Percentiles rank a stretch among this genome's conserved stretches.
Evolutionary conservation across 139 green algal genomes (phyloP).

Genomic region (Pleodorina starrii): DNA sequence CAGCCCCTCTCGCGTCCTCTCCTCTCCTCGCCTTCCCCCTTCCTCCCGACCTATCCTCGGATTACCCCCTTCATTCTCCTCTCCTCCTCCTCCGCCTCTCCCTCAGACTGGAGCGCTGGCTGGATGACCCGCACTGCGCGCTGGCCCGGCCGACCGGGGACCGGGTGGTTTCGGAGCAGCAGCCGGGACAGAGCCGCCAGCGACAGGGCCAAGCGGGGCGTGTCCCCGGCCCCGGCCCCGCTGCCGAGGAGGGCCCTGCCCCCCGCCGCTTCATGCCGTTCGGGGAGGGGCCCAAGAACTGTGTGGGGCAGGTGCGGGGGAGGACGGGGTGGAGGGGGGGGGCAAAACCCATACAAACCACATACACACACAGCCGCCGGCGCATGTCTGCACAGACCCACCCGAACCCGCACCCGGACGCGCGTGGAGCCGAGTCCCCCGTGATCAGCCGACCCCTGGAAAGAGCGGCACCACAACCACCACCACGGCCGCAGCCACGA

Average conservation of each 20-base stretch:
- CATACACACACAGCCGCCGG: background rate
- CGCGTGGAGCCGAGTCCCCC: background rate
- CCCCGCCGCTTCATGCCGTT: slow-evolving; percentile 44
- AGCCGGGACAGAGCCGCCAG: background rate
- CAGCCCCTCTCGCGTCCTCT: too few species aligned
- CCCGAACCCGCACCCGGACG: background rate
- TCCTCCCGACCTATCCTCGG: too few species aligned
- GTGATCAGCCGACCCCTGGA: background rate
- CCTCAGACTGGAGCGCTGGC: slow-evolving; percentile 35
- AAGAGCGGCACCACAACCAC: background rate
- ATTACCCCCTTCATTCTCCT: too few species aligned
- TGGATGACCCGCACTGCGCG: slow-evolving; percentile 16
- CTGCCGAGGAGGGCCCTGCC: background rate
- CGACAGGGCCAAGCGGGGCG: background rate
- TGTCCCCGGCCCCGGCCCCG: background rate
- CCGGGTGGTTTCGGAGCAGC: background rate
- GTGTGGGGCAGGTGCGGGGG: slow-evolving; percentile 28
- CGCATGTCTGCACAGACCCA: background rate
- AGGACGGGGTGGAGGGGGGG: background rate
- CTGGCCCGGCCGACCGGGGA: background rate
- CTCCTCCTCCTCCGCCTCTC: background rate
- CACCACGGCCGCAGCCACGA: background rate
- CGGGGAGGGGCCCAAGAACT: slow-evolving; percentile 44
- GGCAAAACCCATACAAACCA: too few species aligned
- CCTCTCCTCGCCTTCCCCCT: too few species aligned